Base-by-base conservation (phyloP, 179 eudicot genomes). In the Spergularia azorica region DNA sequence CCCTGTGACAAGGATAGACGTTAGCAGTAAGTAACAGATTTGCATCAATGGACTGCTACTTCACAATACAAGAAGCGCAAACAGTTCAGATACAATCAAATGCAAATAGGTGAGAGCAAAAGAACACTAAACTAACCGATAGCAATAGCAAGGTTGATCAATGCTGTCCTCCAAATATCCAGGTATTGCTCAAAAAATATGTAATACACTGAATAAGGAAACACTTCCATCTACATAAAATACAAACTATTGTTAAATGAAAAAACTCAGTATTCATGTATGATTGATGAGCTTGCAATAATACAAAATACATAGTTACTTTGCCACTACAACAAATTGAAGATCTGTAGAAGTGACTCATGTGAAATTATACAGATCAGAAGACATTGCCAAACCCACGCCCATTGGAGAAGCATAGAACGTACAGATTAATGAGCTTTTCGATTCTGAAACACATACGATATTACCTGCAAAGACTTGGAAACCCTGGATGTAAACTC, bases 131-230 rank as follows among this genome's bases (percentile, higher is more conserved):
- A 90, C 97, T 84, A 56, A 96, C 99, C 99, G 62, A 87, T 88
- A 76, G 99, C 99, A 79, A 96, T 88, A 17, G 98, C 97, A 74
- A 96, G 96, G 87, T 89, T 94, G 84, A 92, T 76, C 82, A 96
- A 79, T n/a, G 99, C 99, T 61, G 95, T 96, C 86, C 75, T 92
- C 99, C 99, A 96, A 79, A 96, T 96, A 80, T 89, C 89, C 79
- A 96, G 95, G 81, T 96, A 96, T 89, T 96, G 99, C 87, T 96
- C 99, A 81, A 96, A 96, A 84, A 90, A 96, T 80, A 92, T 90
- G 82, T 96, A 96, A 84, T 86, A 96, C 56, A 94, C 97, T 18
- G 99, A 93, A 87, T 96, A 96, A 32, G 99, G 99, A 78, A 92
- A 96, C 63, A 96, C 81, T 75, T 96, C 97, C 81, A 96, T 92